A percentile compares a stretch with the other conserved stretches of the same genome.
Evolutionary conservation across 2,329 filamentous ascomycete genomes (phyloP).

Genomic region (Aspergillus niger): DNA sequence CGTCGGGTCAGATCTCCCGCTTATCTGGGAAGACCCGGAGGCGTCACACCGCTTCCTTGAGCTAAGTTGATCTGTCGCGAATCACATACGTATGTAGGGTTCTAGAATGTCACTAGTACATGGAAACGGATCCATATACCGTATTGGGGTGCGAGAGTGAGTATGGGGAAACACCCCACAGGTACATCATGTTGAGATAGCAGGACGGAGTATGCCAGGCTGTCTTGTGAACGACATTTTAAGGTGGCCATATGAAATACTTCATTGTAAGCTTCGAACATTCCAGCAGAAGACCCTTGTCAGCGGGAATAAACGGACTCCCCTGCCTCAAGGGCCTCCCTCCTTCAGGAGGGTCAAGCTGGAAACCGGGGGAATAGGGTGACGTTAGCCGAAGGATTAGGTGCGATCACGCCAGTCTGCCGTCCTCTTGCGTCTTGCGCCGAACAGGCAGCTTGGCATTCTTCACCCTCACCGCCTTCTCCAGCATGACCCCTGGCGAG

Average conservation of each 20-base stretch:
- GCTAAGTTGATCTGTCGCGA: background rate
- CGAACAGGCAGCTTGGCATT: constrained; percentile 1
- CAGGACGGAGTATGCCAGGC: background rate
- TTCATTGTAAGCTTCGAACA: background rate
- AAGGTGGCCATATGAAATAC: too few relatives aligned
- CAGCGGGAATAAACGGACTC: background rate
- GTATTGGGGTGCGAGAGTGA: background rate
- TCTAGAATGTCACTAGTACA: constrained; percentile 1
- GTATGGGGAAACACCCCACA: background rate
- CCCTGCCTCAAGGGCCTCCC: too few relatives aligned
- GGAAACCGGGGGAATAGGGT: background rate
- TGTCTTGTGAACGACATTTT: background rate
- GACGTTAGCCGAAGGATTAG: constrained; percentile 19
- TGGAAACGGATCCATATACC: background rate
- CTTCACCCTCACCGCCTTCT: background rate
- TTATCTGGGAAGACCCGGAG: background rate
- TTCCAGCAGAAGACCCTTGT: background rate
- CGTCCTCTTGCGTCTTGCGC: constrained; percentile 20
- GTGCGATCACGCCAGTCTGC: constrained; percentile 34
- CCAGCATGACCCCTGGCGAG: too few relatives aligned
- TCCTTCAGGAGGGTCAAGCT: too few relatives aligned
- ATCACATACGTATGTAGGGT: background rate
- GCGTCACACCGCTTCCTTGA: constrained; percentile 1
- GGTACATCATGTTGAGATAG: too few relatives aligned
- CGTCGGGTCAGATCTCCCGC: background rate